Evolutionary conservation across 2,329 filamentous ascomycete species (phyloP).

Genomic region (Dothistroma septosporum): DNA sequence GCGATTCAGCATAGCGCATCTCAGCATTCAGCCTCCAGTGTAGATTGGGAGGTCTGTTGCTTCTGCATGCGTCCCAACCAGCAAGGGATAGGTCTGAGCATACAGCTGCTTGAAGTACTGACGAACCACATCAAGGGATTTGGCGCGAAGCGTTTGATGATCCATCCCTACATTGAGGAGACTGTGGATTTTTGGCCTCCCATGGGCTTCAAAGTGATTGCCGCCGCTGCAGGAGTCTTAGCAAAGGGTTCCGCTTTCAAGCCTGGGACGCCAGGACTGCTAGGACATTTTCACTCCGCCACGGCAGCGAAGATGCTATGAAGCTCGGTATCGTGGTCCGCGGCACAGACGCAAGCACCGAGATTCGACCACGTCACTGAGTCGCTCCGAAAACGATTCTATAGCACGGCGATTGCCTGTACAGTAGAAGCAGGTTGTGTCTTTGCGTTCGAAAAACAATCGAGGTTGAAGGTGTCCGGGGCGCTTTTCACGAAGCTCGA

Average conservation of each 20-base stretch:
- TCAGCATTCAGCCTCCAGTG: background rate
- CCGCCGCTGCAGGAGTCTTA: slow-evolving; percentile 21
- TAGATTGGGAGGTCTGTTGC: slow-evolving; percentile 28
- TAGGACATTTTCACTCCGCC: slow-evolving; percentile 23
- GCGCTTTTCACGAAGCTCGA: background rate
- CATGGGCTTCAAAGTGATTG: slow-evolving; percentile 18
- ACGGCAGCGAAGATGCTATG: slow-evolving; percentile 15
- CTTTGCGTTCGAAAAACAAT: no score
- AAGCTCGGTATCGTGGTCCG: background rate
- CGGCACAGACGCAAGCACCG: no score
- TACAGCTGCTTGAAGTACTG: slow-evolving; percentile 14
- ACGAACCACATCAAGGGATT: slow-evolving; percentile 9
- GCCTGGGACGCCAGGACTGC: slow-evolving; percentile 14
- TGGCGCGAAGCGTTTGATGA: slow-evolving; percentile 20
- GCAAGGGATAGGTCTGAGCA: slow-evolving; percentile 17
- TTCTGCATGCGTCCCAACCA: slow-evolving; percentile 24
- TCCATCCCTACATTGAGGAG: slow-evolving; percentile 23
- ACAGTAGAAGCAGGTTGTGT: no score
- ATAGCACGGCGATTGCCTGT: no score
- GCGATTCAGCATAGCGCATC: background rate
- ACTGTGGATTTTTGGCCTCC: slow-evolving; percentile 25
- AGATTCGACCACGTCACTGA: no score
- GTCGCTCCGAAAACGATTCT: background rate
- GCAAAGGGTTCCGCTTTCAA: slow-evolving; percentile 24
- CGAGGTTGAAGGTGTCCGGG: background rate